Percentiles rank a stretch among this genome's conserved stretches.
phyloP scores from a whole-genome alignment of 352 stramenopile genomes.

The Globisporangium echinulatum region DNA sequence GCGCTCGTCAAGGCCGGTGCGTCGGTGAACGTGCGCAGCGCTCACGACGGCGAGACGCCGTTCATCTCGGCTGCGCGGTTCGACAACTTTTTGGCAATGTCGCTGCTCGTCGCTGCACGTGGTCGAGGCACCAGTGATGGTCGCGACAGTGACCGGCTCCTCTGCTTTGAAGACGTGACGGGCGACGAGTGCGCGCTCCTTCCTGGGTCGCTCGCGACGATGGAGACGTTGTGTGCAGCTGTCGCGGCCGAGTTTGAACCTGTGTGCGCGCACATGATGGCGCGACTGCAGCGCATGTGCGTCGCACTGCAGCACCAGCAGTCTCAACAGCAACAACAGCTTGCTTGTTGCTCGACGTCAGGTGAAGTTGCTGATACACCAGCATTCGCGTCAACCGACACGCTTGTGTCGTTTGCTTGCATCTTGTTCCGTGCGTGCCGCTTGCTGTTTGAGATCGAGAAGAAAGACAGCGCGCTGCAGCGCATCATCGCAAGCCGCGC shows the following conservation, averaged over 20 bases:
- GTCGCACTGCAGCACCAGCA: neutral
- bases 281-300: neutral
- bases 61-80: neutral
- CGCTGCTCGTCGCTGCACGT: neutral
- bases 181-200: neutral
- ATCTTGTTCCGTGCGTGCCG: neutral
- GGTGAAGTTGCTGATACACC: no score
- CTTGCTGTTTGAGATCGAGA: neutral
- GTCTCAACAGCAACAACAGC: neutral
- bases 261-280: neutral
- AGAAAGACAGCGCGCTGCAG: neutral
- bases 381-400: no score
- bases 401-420: neutral
- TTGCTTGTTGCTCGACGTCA: no score
- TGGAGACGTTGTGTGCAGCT: neutral
- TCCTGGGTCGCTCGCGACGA: neutral
- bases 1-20: neutral
- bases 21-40: neutral
- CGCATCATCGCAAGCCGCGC: conserved; percentile 1
- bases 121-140: neutral
- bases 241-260: neutral
- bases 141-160: no score
- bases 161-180: neutral
- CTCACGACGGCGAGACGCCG: neutral
- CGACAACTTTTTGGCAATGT: neutral